Percentiles rank a stretch among this genome's conserved stretches.
phyloP scores from a whole-genome alignment of 306 rosid species.

The Purshia tridentata region DNA sequence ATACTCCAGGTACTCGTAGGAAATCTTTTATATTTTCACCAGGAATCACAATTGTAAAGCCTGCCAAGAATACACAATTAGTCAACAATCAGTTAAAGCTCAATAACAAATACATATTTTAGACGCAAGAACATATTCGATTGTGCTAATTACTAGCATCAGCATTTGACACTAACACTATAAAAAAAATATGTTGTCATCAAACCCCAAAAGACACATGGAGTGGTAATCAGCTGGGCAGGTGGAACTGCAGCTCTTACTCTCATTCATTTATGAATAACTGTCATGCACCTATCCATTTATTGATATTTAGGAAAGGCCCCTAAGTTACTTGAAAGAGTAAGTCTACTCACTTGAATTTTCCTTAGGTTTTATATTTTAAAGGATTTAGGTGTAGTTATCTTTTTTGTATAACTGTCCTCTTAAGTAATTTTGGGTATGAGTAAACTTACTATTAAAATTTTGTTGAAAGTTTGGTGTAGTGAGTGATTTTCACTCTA shows the following conservation, averaged over 20 bases:
- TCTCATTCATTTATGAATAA: slow-evolving; percentile 2
- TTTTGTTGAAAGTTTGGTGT: too few species aligned
- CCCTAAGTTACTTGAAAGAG: background rate
- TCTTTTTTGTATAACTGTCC: too few species aligned
- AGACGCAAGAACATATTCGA: background rate
- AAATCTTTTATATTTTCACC: slow-evolving; percentile 10
- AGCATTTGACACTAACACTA: background rate
- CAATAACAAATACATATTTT: background rate
- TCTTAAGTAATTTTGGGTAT: too few species aligned
- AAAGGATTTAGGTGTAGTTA: too few species aligned
- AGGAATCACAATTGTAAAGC: slow-evolving; percentile 43
- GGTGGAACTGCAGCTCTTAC: background rate
- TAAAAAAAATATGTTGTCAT: background rate
- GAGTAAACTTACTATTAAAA: too few species aligned
- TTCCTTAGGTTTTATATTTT: too few species aligned
- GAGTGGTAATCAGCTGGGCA: background rate
- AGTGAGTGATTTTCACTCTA: too few species aligned
- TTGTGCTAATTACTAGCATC: background rate
- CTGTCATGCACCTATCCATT: background rate
- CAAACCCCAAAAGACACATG: background rate
- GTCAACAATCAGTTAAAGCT: background rate
- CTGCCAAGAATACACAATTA: slow-evolving; percentile 38
- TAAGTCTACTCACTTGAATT: background rate
- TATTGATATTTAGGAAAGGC: background rate
- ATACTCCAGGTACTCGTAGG: background rate